Conservation (phyloP, 2,329 filamentous ascomycete genomes). For the Aspergillus transmontanensis region DNA sequence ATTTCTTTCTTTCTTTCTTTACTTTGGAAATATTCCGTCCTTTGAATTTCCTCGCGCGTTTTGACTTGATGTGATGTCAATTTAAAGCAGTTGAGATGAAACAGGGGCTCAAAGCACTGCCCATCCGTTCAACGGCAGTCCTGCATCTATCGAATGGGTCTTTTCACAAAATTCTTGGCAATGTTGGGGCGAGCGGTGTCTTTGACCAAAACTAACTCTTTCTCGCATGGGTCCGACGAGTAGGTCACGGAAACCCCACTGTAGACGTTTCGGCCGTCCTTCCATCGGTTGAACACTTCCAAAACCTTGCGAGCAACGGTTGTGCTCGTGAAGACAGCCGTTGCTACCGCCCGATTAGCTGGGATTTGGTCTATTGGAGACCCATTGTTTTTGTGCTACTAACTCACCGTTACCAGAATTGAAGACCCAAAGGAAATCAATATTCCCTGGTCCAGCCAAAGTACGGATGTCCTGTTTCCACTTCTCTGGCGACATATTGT, state of each 20-base stretch:
- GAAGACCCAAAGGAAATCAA: conserved; percentile 46
- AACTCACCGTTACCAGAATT: conserved; percentile 47
- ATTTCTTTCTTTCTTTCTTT: neutral
- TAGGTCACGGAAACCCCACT: conserved; percentile 38
- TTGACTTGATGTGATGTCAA: neutral
- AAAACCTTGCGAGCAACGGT: conserved; percentile 37
- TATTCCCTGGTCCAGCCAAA: conserved; percentile 36
- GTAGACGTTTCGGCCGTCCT: conserved; percentile 32
- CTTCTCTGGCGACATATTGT: conserved; percentile 33
- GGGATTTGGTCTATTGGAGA: neutral
- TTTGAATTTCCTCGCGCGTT: neutral
- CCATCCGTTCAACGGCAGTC: conserved; percentile 2
- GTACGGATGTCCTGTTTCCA: conserved; percentile 40
- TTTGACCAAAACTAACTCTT: conserved; percentile 35
- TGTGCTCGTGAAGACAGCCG: conserved; percentile 42
- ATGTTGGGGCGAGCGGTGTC: conserved; percentile 19
- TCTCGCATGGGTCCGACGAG: conserved; percentile 45
- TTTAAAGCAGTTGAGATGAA: neutral
- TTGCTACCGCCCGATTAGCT: conserved; percentile 32
- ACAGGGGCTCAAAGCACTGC: conserved; percentile 1
- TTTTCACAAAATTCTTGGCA: conserved; percentile 21
- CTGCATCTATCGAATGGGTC: conserved; percentile 15
- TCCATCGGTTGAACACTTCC: conserved; percentile 34
- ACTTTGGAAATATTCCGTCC: neutral
- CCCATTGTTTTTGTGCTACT: neutral